A percentile compares a stretch with the other conserved stretches of the same genome.
phyloP scores from a whole-genome alignment of 768 basidiomycete genomes.

The Russula virescens region DNA sequence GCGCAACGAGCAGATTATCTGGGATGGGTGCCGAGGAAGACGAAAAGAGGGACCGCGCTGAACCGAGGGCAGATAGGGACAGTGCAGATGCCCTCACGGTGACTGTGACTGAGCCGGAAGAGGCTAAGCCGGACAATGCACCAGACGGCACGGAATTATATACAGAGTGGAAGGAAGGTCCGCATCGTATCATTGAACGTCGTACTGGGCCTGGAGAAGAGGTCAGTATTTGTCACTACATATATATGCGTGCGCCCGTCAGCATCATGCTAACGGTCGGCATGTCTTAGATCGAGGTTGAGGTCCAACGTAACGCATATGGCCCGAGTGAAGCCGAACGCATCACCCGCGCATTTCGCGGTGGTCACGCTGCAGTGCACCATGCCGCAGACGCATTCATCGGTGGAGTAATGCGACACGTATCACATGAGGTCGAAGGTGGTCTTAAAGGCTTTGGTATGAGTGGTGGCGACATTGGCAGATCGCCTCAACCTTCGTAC shows the following conservation, averaged over 20 bases:
- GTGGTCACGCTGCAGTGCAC: slow-evolving; percentile 27
- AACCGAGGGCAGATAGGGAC: slow-evolving; percentile 12
- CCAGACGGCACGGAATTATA: slow-evolving; percentile 42
- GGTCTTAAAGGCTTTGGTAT: slow-evolving; percentile 14
- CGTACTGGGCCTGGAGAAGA: slow-evolving; percentile 56
- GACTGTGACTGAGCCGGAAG: slow-evolving; percentile 21
- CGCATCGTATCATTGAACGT: slow-evolving; percentile 59
- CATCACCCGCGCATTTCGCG: slow-evolving; percentile 27
- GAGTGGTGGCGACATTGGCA: background rate
- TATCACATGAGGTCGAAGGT: slow-evolving; percentile 22
- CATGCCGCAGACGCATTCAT: slow-evolving; percentile 28
- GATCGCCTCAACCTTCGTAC: background rate
- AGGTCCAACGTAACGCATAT: slow-evolving; percentile 33
- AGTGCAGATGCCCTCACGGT: slow-evolving; percentile 10
- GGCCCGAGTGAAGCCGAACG: slow-evolving; percentile 29
- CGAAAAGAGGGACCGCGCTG: slow-evolving; percentile 26
- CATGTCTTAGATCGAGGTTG: slow-evolving; percentile 31
- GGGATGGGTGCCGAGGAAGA: slow-evolving; percentile 23
- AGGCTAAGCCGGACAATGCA: slow-evolving; percentile 34
- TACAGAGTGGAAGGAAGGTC: slow-evolving; percentile 68
- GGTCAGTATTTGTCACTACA: slow-evolving; percentile 36
- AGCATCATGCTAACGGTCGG: background rate
- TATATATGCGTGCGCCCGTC: background rate
- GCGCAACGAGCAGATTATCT: background rate
- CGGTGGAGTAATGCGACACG: slow-evolving; percentile 18